Base-by-base conservation (phyloP, 164 flowering plant species). In the Liriodendron chinense region DNA sequence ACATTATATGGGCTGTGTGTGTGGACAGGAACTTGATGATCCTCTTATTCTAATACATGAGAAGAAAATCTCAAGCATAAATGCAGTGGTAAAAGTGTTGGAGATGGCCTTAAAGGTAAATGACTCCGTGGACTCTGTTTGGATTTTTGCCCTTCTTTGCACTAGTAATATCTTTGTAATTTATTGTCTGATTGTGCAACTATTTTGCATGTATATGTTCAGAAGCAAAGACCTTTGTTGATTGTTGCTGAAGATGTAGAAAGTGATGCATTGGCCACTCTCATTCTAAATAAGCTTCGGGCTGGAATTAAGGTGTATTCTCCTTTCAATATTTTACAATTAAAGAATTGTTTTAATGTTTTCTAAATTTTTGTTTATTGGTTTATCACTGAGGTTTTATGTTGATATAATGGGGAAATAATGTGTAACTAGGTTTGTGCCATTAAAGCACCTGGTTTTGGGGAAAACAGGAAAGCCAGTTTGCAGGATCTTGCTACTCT, bases 391-490 rank as follows among this genome's bases (percentile, higher is more conserved):
- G 59, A 53, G 59, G 18, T 53, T 53, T 8, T 12, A 12, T 53
- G 18, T 53, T 24, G 16, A 23, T 23, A 1, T 72, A 26, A 61
- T 65, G 13, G 1, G 22, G 24, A 53, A 53, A 53, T 53, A 53
- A 53, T 34, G 16, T 67, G 16, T 20, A 10, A 67, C 14, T 26
- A 94, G 98, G 93, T 93, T n/a, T 95, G 98, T 85, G 96, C 98
- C 62, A 83, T 95, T 16, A 95, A 95, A 80, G 97, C 98, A 48
- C 98, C 98, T 77, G 98, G 98, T 7, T 95, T 95, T 88, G 99
- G 99, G 75, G 99, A 95, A 71, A 95, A 91, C 83, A 88, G 99
- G 83, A 95, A 92, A 76, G 84, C 93, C 10, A 47, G 75, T 76
- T 77, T 95, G 75, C 94, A 95, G 48, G 98, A 95, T 85, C 96